Evolutionary conservation across 805 yeast species (phyloP).

Genomic region (Huiozyma sinensis): DNA sequence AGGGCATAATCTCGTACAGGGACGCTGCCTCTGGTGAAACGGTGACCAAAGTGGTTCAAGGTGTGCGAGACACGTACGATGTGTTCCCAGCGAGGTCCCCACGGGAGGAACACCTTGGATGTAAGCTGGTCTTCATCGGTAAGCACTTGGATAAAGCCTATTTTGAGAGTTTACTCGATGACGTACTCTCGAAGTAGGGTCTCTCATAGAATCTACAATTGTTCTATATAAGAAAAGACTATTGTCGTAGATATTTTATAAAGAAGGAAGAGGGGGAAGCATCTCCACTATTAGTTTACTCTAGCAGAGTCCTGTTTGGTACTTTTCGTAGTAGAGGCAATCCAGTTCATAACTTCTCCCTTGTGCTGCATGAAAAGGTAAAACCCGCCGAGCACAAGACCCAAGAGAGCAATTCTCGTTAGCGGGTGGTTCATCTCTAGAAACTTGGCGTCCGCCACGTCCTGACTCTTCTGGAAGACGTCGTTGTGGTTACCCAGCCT

Average conservation of each 20-base stretch:
- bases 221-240: too few relatives aligned
- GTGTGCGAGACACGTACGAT: slow-evolving; percentile 89
- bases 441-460: slow-evolving; percentile 12
- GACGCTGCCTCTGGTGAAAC: slow-evolving; percentile 17
- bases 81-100: slow-evolving; percentile 38
- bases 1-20: slow-evolving; percentile 54
- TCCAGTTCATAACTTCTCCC: not conserved
- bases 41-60: slow-evolving; percentile 62
- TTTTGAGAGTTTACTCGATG: slow-evolving; percentile 19
- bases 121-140: slow-evolving; percentile 70
- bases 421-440: slow-evolving; percentile 16
- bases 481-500: not conserved
- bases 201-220: too few relatives aligned
- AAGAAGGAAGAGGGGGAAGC: not conserved
- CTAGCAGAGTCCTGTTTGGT: not conserved
- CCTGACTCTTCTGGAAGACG: slow-evolving; percentile 7
- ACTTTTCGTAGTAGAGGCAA: not conserved
- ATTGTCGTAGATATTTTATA: not conserved
- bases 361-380: slow-evolving; percentile 1
- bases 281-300: not conserved
- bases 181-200: slow-evolving; percentile 3
- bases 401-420: slow-evolving; percentile 6
- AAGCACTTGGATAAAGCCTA: slow-evolving; percentile 38
- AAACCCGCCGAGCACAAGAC: not conserved
- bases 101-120: slow-evolving; percentile 15